These are phyloP conservation scores for Erodium chrysanthum DNA, from an alignment of 441 rosid species.

Conservation along the genomic window DNA sequence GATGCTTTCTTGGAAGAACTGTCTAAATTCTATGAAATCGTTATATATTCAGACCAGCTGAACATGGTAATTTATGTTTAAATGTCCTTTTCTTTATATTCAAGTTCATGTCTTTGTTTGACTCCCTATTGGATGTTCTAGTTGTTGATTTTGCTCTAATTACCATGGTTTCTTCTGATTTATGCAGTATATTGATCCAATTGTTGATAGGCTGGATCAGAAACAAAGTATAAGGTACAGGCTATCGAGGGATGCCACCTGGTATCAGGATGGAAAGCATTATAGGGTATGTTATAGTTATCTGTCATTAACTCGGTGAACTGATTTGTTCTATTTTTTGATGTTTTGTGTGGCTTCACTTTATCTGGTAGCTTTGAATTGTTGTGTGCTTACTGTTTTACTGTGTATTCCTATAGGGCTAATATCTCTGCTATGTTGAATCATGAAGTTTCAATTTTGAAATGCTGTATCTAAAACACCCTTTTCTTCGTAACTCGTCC, in stretches of 20 bases:
- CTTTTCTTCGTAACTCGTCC: not conserved
- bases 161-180: slow-evolving; percentile 11
- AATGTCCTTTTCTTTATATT: not conserved
- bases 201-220: slow-evolving; percentile 77
- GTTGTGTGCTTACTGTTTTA: not conserved
- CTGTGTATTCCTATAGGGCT: no score
- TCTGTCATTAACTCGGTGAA: not conserved
- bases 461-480: not conserved
- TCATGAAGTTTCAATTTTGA: not conserved
- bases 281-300: slow-evolving; percentile 46
- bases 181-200: slow-evolving; percentile 67
- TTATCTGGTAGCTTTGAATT: not conserved
- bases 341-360: not conserved
- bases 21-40: slow-evolving; percentile 63
- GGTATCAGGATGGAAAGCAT: slow-evolving; percentile 81
- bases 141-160: not conserved
- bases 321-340: not conserved
- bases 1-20: slow-evolving; percentile 90
- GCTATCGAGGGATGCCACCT: slow-evolving; percentile 72
- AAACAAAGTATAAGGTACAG: slow-evolving; percentile 50
- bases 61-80: slow-evolving; percentile 45
- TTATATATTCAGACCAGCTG: slow-evolving; percentile 74
- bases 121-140: not conserved
- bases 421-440: not conserved
- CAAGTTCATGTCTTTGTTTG: not conserved